Percentiles rank a stretch among this genome's conserved stretches.
phyloP scores from a whole-genome alignment of 768 basidiomycete species.

The Lactifluus volemus region DNA sequence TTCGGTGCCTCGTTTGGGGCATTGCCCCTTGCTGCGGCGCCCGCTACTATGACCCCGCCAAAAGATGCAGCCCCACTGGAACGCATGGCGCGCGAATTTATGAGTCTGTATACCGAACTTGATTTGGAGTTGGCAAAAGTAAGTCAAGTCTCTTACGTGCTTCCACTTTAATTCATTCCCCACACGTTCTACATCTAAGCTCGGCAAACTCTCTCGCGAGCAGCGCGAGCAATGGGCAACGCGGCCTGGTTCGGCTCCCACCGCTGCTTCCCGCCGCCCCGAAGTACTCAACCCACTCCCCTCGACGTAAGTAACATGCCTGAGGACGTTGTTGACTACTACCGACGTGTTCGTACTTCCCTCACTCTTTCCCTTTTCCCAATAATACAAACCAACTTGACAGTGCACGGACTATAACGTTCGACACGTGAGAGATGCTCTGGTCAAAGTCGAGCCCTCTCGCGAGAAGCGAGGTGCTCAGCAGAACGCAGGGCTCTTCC shows the following conservation, averaged over 20 bases:
- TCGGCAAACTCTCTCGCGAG: conserved; percentile 32
- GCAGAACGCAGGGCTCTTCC: conserved; percentile 56
- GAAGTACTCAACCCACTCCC: too few species aligned
- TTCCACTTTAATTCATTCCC: background rate
- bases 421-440: conserved; percentile 69
- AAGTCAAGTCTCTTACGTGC: conserved; percentile 23
- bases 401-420: too few species aligned
- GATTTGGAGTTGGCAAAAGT: conserved; percentile 52
- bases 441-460: conserved; percentile 85
- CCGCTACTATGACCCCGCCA: background rate
- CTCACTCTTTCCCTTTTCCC: too few species aligned
- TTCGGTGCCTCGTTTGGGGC: background rate
- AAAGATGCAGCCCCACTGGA: conserved; percentile 31
- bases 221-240: conserved; percentile 26
- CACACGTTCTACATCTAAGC: conserved; percentile 27
- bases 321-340: too few species aligned
- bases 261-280: too few species aligned
- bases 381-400: too few species aligned
- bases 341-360: too few species aligned
- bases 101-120: conserved; percentile 38
- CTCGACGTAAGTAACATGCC: too few species aligned
- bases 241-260: too few species aligned
- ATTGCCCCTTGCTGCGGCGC: background rate
- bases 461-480: conserved; percentile 87
- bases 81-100: conserved; percentile 59